Evolutionary conservation across 202 grass and related monocot species (phyloP), one percentile per base, ranked within the genome.

Genomic region (Carex sylvatica): DNA sequence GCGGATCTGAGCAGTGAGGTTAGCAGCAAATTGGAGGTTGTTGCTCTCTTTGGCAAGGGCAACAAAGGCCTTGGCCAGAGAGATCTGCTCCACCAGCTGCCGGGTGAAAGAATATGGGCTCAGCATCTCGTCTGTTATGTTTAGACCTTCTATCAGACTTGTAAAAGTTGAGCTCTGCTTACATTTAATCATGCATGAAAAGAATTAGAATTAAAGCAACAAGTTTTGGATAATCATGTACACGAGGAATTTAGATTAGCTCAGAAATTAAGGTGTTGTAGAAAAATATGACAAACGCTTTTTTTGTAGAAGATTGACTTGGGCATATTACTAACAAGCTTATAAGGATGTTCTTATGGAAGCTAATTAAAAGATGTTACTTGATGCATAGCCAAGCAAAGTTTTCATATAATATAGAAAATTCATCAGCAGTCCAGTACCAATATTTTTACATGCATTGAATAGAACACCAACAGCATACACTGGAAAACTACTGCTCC

Each of bases 61-160:
- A 2, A 90, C 28, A 54, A 93, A 93, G 19, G 91, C 85, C 54
- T 93, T 99, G 14, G 96, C 96, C 49, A 99, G 91, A 22, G 90
- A 87, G 82, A 96, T 96, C 84, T 99, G 96, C 63, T 99, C 91
- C 78, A 87, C 81, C n/a, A 99, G 85, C 79, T 99, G 96, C 35
- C 96, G 91, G 0, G 91, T 85, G 31, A 93, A 87, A 0, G 96
- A 99, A 82, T 80, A 75, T 12, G 89, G 83, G 23, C 36, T 99
- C 52, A 96, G 68, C 89, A 99, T 96, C 52, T 99, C 96, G 7
- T 93, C 93, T 0, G 92, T 91, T 82, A 99, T 85, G 79, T 95
- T 99, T 78, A 92, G 80, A 54, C 47, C 78, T 7, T 82, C 78
- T 42, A 90, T 64, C 11, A 84, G 88, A 23, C 89, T 82, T 9